Evolutionary conservation across 257 asterid genomes (phyloP), one percentile per base, ranked within the genome.

Genomic region (Forsythia viridissima): DNA sequence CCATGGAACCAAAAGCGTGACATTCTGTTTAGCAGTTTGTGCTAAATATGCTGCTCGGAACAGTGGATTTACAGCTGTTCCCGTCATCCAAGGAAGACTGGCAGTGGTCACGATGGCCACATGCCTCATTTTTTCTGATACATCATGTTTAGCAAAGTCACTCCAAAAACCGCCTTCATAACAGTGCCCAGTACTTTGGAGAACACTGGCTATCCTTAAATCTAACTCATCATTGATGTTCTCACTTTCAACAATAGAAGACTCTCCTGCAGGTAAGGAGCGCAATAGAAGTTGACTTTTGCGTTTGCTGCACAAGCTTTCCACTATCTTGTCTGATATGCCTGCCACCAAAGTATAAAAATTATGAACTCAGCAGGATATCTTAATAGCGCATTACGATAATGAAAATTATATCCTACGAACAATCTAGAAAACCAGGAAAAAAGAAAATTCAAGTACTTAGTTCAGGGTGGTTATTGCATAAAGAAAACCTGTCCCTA

Each of bases 61-160:
- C 80, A 96, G 90, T 38, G 99, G 99, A 82, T 96, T 96, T 70
- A 96, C 96, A 81, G 99, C 97, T 65, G 99, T 96, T 80, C 98
- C 99, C 1, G 99, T 96, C 98, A 96, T 93, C 99, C 99, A 96
- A 78, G 99, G 99, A 83, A 96, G 99, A 86, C 99, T 93, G 79
- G 99, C 99, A 11, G 99, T 96, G 71, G 99, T 96, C 70, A 96
- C 96, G 36, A 96, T 96, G 69, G 99, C 98, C 59, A 96, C 97
- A 73, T 96, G 94, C 91, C 99, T 91, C 87, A 89, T 93, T 76
- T 81, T 85, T 74, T 88, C 94, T 2, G 89, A 76, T 51, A 78
- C 70, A 3, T 88, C 89, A 41, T 80, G 88, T 82, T 91, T 89
- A 42, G 87, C 77, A 10, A 80, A 42, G 82, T 92, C 96, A 76